phyloP scores from a whole-genome alignment of 331 rosid genomes.

The Erythrophleum ivorense region DNA sequence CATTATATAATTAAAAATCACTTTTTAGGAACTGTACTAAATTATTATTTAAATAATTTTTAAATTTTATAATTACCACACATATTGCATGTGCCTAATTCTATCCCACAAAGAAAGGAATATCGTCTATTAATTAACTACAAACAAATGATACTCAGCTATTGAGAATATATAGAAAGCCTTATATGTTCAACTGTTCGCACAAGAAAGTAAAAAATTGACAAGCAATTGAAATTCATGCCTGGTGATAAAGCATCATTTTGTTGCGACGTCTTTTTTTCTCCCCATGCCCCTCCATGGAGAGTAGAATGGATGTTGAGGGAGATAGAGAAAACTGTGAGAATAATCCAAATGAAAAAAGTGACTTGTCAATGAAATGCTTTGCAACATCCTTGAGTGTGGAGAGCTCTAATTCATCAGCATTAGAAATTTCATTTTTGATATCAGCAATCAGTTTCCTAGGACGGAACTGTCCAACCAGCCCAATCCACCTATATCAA shows the following conservation, averaged over 20 bases:
- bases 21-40: background rate
- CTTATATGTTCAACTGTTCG: slow-evolving; percentile 1
- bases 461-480: slow-evolving; percentile 86
- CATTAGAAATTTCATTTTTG: slow-evolving; percentile 62
- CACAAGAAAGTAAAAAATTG: background rate
- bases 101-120: background rate
- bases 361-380: slow-evolving; percentile 77
- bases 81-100: background rate
- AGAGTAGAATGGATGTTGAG: slow-evolving; percentile 56
- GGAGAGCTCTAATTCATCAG: slow-evolving; percentile 56
- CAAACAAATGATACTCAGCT: background rate
- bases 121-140: background rate
- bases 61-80: background rate
- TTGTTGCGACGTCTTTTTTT: slow-evolving; percentile 66
- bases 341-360: slow-evolving; percentile 66
- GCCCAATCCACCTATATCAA: slow-evolving; percentile 77
- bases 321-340: slow-evolving; percentile 63
- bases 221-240: slow-evolving; percentile 34
- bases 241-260: slow-evolving; percentile 72
- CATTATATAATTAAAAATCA: background rate
- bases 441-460: slow-evolving; percentile 70
- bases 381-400: slow-evolving; percentile 69
- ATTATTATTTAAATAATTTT: background rate
- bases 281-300: slow-evolving; percentile 78
- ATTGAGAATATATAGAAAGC: slow-evolving; percentile 23